phyloP scores from a whole-genome alignment of 2,329 filamentous ascomycete species.

The Monilinia laxa region DNA sequence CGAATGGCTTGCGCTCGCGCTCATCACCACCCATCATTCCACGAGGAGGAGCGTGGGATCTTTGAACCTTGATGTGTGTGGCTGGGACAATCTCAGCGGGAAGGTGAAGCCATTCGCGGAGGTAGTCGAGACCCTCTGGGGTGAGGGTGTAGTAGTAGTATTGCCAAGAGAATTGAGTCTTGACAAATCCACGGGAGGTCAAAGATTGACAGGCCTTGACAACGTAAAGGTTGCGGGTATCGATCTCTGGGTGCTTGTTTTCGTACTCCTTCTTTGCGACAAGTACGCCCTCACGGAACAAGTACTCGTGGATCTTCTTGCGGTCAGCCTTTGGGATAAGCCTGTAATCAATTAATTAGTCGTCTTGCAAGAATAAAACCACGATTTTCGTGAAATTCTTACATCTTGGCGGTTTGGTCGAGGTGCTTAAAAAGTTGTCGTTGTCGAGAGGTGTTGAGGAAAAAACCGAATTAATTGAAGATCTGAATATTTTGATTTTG shows the following conservation, averaged over 20 bases:
- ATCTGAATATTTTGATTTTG: slow-evolving; percentile 24
- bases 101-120: slow-evolving; percentile 99
- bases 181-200: slow-evolving; percentile 96
- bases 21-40: slow-evolving; percentile 93
- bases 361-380: not conserved
- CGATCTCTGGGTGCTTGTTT: slow-evolving; percentile 95
- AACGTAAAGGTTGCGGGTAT: slow-evolving; percentile 99
- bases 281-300: slow-evolving; percentile 91
- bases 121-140: slow-evolving; percentile 99
- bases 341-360: slow-evolving; percentile 57
- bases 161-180: slow-evolving; percentile 99
- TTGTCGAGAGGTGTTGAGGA: slow-evolving; percentile 28
- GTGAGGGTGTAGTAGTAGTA: slow-evolving; percentile 99
- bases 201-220: slow-evolving; percentile 99
- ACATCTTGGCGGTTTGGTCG: slow-evolving; percentile 49
- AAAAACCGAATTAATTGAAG: slow-evolving; percentile 14
- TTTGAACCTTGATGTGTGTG: slow-evolving; percentile 99
- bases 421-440: slow-evolving; percentile 24
- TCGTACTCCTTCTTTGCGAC: slow-evolving; percentile 99
- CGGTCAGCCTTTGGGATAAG: slow-evolving; percentile 99
- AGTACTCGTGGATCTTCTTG: slow-evolving; percentile 99
- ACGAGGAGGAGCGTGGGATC: slow-evolving; percentile 87
- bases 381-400: slow-evolving; percentile 23
- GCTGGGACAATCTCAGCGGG: slow-evolving; percentile 99
- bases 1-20: slow-evolving; percentile 77